Evolutionary conservation across 2,329 filamentous ascomycete species (phyloP), one percentile per base, ranked within the genome.

Genomic region (Epichloe glyceriae): DNA sequence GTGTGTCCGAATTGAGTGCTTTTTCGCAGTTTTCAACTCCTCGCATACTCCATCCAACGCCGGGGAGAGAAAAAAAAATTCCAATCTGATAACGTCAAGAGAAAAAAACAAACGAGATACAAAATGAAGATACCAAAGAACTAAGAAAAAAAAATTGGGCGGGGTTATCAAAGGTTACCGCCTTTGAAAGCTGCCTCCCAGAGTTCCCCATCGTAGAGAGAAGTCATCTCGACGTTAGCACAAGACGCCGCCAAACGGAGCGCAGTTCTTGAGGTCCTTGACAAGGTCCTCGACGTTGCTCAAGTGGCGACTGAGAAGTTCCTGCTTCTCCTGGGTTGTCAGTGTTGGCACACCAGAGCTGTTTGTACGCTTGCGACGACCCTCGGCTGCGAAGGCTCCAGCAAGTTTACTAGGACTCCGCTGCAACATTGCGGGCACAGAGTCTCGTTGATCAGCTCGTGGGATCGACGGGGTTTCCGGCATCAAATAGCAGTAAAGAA

Each of bases 401-500:
- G 74, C 74, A 14, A 85, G 70, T 67, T 86, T 87, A 66, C 79
- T 85, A 1, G 83, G 82, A 61, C 80, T 85, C 54, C 81, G 76
- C 66, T 84, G 80, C 54, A 82, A 67, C 61, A 82, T 73, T 22
- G 68, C 71, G 7, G 75, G 71, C 8, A 75, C 62, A 2, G 72
- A 73, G 52, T 68, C 67, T 47, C 67, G 68, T 47, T 66, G 64
- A 19, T 67, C 70, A 54, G 75, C 71, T 54, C 69, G 69, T 5
- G 78, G 75, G 55, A 77, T 75, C 19, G 76, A 71, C 43, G 76
- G 82, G 0, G 79, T 80, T 70, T 98, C 93, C 47, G 91, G 90
- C 85, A 97, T 95, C 59, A 98, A 83, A 68, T 97, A 98, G 69
- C 97, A 97, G 73, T 97, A 97, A 48, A 98, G 72, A 64, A 97